A percentile compares a stretch with the other conserved stretches of the same genome.
Conservation (phyloP, 148 eudicot species). For the Persicaria maculosa region DNA sequence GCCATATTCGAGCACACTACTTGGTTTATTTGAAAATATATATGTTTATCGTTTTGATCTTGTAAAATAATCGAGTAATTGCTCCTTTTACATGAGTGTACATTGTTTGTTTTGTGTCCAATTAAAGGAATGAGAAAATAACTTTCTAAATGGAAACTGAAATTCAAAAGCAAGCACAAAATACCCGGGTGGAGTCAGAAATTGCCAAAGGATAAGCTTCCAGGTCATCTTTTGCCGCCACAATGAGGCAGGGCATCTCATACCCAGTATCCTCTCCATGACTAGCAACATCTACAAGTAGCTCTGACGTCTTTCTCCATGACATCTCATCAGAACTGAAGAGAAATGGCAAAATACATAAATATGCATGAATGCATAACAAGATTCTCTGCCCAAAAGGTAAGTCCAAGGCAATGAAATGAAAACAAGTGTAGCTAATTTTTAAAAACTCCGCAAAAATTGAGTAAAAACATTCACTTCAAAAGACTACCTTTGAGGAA, state of each 20-base stretch:
- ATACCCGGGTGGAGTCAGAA: constrained; percentile 78
- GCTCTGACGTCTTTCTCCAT: constrained; percentile 62
- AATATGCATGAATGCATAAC: not conserved
- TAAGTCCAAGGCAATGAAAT: not conserved
- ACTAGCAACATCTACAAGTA: constrained; percentile 84
- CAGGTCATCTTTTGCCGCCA: constrained; percentile 79
- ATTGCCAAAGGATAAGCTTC: constrained; percentile 62
- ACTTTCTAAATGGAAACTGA: not conserved
- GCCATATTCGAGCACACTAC: not conserved
- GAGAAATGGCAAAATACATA: not conserved
- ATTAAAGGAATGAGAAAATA: not conserved
- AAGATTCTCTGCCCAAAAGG: not conserved
- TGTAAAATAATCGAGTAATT: not conserved
- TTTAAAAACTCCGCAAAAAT: not conserved
- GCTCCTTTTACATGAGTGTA: not conserved
- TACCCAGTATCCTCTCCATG: constrained; percentile 80
- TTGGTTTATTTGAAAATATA: too few relatives aligned
- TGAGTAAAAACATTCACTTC: not conserved
- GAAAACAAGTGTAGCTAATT: not conserved
- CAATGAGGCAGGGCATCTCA: constrained; percentile 86
- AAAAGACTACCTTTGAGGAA: not conserved
- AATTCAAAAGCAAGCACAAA: not conserved
- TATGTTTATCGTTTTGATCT: too few relatives aligned
- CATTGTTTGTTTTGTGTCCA: not conserved
- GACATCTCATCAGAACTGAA: constrained; percentile 67